Conservation (phyloP, 2,329 filamentous ascomycete species). For the Sphaerostilbella broomeana region DNA sequence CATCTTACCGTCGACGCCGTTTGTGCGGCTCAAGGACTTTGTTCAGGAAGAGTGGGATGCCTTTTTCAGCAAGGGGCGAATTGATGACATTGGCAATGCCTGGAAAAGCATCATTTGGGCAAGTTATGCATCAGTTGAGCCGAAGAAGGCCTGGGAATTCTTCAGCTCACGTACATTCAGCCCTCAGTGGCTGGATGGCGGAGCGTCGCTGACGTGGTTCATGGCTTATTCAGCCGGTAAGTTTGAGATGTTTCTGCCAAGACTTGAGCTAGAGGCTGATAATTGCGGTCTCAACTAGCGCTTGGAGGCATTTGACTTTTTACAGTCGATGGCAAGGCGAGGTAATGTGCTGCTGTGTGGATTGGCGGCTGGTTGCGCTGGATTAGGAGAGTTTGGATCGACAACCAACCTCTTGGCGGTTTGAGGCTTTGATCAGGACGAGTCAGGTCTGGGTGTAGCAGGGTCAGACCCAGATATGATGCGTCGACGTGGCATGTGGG, state of each 20-base stretch:
- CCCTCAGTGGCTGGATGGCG: slow-evolving; percentile 67
- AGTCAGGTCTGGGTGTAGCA: too few relatives aligned
- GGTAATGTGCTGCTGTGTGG: too few relatives aligned
- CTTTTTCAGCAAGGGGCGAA: slow-evolving; percentile 65
- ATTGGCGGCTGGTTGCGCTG: too few relatives aligned
- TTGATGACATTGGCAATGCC: slow-evolving; percentile 60
- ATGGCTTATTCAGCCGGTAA: slow-evolving; percentile 69
- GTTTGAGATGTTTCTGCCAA: slow-evolving; percentile 23
- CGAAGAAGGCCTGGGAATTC: slow-evolving; percentile 63
- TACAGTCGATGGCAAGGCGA: too few relatives aligned
- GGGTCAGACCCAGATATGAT: too few relatives aligned
- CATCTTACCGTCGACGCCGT: slow-evolving; percentile 59
- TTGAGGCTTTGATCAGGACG: too few relatives aligned
- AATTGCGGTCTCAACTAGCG: slow-evolving; percentile 6
- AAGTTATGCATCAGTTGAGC: slow-evolving; percentile 73
- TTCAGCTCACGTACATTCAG: slow-evolving; percentile 64
- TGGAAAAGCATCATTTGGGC: slow-evolving; percentile 84
- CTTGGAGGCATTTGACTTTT: slow-evolving; percentile 13
- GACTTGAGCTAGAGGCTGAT: slow-evolving; percentile 9
- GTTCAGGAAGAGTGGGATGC: slow-evolving; percentile 76
- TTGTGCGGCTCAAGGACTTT: slow-evolving; percentile 61
- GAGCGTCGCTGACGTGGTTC: slow-evolving; percentile 80
- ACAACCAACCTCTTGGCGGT: too few relatives aligned
- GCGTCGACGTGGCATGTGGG: too few relatives aligned
- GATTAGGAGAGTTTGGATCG: too few relatives aligned